Evolutionary conservation across 306 rosid genomes (phyloP).

Genomic region (Senna siamea): DNA sequence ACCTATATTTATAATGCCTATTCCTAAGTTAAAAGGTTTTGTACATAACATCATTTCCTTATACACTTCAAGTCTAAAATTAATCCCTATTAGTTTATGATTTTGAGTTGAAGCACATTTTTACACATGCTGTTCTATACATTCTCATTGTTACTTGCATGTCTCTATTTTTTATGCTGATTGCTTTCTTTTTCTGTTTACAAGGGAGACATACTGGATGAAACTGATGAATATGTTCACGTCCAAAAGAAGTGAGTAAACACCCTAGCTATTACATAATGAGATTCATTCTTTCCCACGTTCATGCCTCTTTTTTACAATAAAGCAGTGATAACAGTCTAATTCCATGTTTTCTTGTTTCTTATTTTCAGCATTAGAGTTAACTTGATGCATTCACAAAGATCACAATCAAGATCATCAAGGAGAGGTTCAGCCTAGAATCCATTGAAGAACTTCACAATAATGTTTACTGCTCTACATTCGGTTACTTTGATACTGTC

Average conservation of each 20-base stretch:
- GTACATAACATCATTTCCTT: no score
- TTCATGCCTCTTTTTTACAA: background rate
- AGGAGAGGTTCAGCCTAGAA: conserved; percentile 41
- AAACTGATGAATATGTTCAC: conserved; percentile 72
- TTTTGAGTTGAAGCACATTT: no score
- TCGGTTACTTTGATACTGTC: background rate
- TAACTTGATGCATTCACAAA: conserved; percentile 51
- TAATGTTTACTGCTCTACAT: conserved; percentile 16
- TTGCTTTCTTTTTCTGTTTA: conserved; percentile 22
- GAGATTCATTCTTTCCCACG: background rate
- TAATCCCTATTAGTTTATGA: no score
- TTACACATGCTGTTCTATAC: no score
- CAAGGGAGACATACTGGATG: conserved; percentile 80
- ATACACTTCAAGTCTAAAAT: no score
- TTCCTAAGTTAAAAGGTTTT: no score
- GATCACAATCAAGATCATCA: conserved; percentile 58
- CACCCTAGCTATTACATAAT: background rate
- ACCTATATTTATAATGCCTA: no score
- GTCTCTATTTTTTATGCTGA: conserved; percentile 21
- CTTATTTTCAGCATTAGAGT: conserved; percentile 59
- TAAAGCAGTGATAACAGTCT: background rate
- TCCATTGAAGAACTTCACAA: conserved; percentile 37
- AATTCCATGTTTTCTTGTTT: conserved; percentile 5
- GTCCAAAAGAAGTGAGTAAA: conserved; percentile 64
- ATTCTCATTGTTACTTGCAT: background rate